These are phyloP conservation scores for Trichoderma aggressivum DNA, from an alignment of 2,329 filamentous ascomycete species.

Conservation along the genomic window DNA sequence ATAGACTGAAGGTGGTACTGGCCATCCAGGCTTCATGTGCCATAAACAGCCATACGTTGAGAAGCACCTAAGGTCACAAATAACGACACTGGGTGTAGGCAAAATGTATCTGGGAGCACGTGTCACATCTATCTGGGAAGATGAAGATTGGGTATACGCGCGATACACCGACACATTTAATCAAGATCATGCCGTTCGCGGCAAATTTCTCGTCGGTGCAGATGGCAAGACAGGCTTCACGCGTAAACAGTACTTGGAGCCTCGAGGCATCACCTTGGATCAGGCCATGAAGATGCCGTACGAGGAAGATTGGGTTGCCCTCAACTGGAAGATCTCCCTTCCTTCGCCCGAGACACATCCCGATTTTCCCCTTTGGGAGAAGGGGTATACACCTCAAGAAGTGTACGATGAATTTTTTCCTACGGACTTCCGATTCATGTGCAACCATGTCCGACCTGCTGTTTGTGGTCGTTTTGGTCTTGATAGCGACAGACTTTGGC, in stretches of 20 bases:
- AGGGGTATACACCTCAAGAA: constrained; percentile 43
- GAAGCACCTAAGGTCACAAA: constrained; percentile 26
- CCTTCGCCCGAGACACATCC: constrained; percentile 47
- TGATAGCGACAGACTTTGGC: constrained; percentile 39
- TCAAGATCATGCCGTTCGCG: constrained; percentile 1
- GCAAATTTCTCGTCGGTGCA: constrained; percentile 37
- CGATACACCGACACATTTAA: constrained; percentile 19
- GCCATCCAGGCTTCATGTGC: constrained; percentile 26
- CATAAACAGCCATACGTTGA: constrained; percentile 29
- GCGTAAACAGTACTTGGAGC: constrained; percentile 45
- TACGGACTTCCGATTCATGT: constrained; percentile 42
- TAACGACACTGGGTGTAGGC: constrained; percentile 16
- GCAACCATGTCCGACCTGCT: constrained; percentile 40
- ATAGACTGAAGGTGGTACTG: constrained; percentile 28
- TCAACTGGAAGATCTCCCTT: constrained; percentile 42
- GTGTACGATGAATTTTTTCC: constrained; percentile 50
- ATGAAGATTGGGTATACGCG: constrained; percentile 30
- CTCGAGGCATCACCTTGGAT: constrained; percentile 28
- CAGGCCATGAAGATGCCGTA: constrained; percentile 25
- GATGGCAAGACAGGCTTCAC: constrained; percentile 48
- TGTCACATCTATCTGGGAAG: constrained; percentile 19
- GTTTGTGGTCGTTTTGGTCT: constrained; percentile 46
- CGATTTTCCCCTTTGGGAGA: constrained; percentile 44
- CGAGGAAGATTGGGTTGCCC: constrained; percentile 45
- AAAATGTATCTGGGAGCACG: constrained; percentile 9